Evolutionary conservation across 495 filamentous ascomycete species (phyloP).

Genomic region (Usnea hakonensis): DNA sequence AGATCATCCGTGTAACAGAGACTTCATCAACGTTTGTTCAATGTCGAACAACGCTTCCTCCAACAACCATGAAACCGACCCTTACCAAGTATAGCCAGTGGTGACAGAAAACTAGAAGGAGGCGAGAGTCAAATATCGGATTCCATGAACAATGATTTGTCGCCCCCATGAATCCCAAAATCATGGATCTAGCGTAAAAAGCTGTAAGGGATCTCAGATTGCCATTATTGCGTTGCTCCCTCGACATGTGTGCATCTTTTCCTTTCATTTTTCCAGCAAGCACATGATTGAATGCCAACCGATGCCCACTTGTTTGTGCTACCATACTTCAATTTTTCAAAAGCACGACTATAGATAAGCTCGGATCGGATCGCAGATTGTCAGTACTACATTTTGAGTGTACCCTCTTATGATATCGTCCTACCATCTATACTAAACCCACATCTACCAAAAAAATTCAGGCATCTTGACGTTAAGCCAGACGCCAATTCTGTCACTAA

Average conservation of each 20-base stretch:
- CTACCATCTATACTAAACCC: not conserved
- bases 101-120: not conserved
- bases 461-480: not conserved
- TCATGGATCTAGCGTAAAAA: too few species aligned
- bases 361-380: not conserved
- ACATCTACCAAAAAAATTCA: not conserved
- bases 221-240: not conserved
- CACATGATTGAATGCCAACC: not conserved
- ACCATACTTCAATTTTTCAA: not conserved
- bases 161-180: too few species aligned
- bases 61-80: not conserved
- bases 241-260: not conserved
- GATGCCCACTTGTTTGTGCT: constrained; percentile 1
- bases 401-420: not conserved
- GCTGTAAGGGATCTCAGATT: not conserved
- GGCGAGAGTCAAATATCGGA: not conserved
- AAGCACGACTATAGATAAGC: not conserved
- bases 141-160: too few species aligned
- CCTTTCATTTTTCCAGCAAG: not conserved
- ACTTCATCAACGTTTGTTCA: too few species aligned
- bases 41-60: not conserved
- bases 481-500: not conserved
- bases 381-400: not conserved
- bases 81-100: too few species aligned
- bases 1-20: too few species aligned